These are phyloP conservation scores for Yamadazyma triangularis DNA, from an alignment of 1,139 yeast genomes.

Conservation along the genomic window DNA sequence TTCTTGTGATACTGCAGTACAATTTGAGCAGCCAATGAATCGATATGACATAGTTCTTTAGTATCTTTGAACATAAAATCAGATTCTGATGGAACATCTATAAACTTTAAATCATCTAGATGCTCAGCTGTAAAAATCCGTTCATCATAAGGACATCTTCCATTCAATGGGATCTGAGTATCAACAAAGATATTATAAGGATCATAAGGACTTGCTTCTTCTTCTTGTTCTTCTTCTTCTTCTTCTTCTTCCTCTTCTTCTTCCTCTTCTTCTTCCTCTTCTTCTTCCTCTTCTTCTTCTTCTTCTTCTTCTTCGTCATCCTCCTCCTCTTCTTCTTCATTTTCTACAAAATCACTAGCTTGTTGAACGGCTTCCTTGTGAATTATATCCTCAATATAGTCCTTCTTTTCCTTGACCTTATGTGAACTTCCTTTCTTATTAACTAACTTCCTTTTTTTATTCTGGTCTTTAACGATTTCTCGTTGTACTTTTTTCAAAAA, in stretches of 20 bases:
- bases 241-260: constrained; percentile 10
- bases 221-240: constrained; percentile 16
- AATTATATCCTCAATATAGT: not conserved
- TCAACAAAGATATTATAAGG: constrained; percentile 37
- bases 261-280: constrained; percentile 8
- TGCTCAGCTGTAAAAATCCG: too few relatives aligned
- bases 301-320: constrained; percentile 10
- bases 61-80: constrained; percentile 13
- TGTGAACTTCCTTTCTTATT: constrained; percentile 3
- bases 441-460: constrained; percentile 3
- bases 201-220: constrained; percentile 29
- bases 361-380: constrained; percentile 8
- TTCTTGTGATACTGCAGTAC: constrained; percentile 24
- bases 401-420: constrained; percentile 1
- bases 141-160: constrained; percentile 30
- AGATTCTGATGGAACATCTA: constrained; percentile 8
- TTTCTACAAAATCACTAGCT: constrained; percentile 14
- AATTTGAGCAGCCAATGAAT: constrained; percentile 27
- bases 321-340: constrained; percentile 15
- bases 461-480: constrained; percentile 2
- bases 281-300: constrained; percentile 10
- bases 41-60: constrained; percentile 16
- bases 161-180: constrained; percentile 25
- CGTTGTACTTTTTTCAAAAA: constrained; percentile 8
- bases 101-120: too few relatives aligned